phyloP scores from a whole-genome alignment of 768 basidiomycete genomes.

The Agaricus bisporus region DNA sequence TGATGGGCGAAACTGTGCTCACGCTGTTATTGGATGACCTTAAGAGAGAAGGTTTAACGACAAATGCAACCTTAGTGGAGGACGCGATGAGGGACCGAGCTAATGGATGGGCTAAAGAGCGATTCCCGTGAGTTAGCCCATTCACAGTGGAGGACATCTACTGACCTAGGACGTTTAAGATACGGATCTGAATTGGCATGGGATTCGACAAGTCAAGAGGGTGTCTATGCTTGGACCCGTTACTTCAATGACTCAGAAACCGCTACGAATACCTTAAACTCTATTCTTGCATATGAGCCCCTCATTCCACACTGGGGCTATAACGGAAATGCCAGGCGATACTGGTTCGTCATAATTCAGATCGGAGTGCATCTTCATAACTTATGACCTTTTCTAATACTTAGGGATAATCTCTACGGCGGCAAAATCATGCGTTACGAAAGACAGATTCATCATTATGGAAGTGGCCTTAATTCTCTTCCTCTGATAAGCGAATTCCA shows the following conservation, averaged over 20 bases:
- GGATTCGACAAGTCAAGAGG: slow-evolving; percentile 53
- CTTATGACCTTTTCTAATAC: background rate
- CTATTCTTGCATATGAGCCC: slow-evolving; percentile 52
- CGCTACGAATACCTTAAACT: slow-evolving; percentile 45
- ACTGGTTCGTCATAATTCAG: slow-evolving; percentile 31
- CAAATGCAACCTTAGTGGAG: slow-evolving; percentile 41
- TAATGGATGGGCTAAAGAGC: slow-evolving; percentile 37
- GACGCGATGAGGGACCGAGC: slow-evolving; percentile 40
- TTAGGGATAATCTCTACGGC: slow-evolving; percentile 52
- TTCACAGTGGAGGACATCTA: background rate
- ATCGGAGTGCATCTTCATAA: background rate
- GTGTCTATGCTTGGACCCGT: slow-evolving; percentile 47
- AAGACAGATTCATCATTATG: slow-evolving; percentile 55
- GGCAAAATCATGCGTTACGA: slow-evolving; percentile 50
- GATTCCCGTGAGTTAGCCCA: slow-evolving; percentile 38
- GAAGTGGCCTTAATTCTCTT: slow-evolving; percentile 48
- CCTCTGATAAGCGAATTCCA: slow-evolving; percentile 47
- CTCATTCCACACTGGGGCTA: slow-evolving; percentile 57
- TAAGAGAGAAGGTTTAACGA: slow-evolving; percentile 42
- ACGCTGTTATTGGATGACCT: slow-evolving; percentile 41
- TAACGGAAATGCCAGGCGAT: slow-evolving; percentile 52
- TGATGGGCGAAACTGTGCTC: slow-evolving; percentile 56
- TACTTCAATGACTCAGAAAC: slow-evolving; percentile 49
- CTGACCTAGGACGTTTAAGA: slow-evolving; percentile 19
- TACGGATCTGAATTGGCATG: slow-evolving; percentile 59